Base-by-base conservation (phyloP, 768 basidiomycete species). In the Naematelia aurantialba region DNA sequence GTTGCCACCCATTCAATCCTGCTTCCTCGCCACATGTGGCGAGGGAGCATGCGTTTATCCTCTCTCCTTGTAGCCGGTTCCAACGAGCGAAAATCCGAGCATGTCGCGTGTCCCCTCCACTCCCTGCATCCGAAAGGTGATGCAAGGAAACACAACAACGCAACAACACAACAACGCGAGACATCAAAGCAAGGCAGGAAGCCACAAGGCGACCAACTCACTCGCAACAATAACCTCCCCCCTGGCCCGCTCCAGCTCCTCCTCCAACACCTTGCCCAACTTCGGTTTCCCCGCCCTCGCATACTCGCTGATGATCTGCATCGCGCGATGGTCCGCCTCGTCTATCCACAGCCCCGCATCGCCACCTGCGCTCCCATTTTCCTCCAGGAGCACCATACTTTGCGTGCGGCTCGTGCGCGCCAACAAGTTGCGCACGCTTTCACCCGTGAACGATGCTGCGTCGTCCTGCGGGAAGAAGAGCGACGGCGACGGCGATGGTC, bases 141-240 rank as follows among this genome's bases (percentile, higher is more conserved):
- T n/a, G n/a, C n/a, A n/a, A n/a, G n/a, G n/a, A n/a, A n/a, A n/a
- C n/a, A n/a, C n/a, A n/a, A n/a, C n/a, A n/a, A n/a, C n/a, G n/a
- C n/a, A n/a, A n/a, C n/a, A n/a, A n/a, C n/a, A n/a, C n/a, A n/a
- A n/a, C n/a, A n/a, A n/a, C n/a, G n/a, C n/a, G n/a, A n/a, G 2
- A 45, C 13, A 56, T 1, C 14, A 54, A 55, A 51, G 66, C 29
- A 24, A 31, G 44, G 31, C 24, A 13, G 39, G 21, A 47, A 27
- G 13, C 19, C 30, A 30, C n/a, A n/a, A n/a, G n/a, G n/a, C n/a
- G 39, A 52, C 0, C 0, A 22, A 82, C 87, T 79, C 67, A 88
- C 87, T 88, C 12, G 85, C 85, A 48, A 89, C 87, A 46, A 85
- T 78, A 56, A 87, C 70, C 12, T 82, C 78, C 17, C 86, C 86